Conservation (phyloP, 73 alveolate genomes). For the Paramecium bursaria region DNA sequence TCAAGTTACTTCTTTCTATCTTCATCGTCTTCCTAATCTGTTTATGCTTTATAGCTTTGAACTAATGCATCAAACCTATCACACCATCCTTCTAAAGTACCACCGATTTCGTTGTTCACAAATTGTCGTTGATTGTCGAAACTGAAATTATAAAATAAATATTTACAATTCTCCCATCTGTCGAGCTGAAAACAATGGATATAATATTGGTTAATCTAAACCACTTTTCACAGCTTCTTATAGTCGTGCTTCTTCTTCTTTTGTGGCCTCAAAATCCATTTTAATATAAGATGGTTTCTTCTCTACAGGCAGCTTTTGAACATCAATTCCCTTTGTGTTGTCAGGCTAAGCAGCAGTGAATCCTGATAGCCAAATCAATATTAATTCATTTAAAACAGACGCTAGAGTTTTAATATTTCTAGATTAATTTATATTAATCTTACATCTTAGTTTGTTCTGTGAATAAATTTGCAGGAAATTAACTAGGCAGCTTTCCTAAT, state of each 20-base stretch:
- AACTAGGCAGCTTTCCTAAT: background rate
- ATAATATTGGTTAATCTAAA: conserved; percentile 30
- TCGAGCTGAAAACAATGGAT: conserved; percentile 14
- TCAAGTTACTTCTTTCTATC: no score
- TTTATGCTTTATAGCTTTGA: no score
- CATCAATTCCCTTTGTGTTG: conserved; percentile 23
- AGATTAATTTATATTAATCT: no score
- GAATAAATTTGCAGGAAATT: background rate
- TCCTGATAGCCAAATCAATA: conserved; percentile 1
- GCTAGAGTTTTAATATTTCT: conserved; percentile 2
- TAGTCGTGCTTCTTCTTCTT: conserved; percentile 6
- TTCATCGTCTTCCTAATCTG: no score
- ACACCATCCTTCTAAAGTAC: no score
- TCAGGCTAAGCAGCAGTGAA: conserved; percentile 11
- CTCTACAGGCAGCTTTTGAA: conserved; percentile 9
- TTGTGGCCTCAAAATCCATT: conserved; percentile 15
- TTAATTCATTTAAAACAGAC: conserved; percentile 4
- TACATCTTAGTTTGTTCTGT: background rate
- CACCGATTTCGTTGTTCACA: no score
- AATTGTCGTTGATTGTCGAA: no score
- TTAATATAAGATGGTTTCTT: background rate
- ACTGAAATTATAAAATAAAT: background rate
- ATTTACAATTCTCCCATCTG: conserved; percentile 40
- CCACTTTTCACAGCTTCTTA: conserved; percentile 7
- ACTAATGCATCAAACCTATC: no score